A percentile compares a stretch with the other conserved stretches of the same genome.
These are phyloP conservation scores for Teunomyces barrocoloradensis DNA, from an alignment of 805 yeast species.

Conservation along the genomic window DNA sequence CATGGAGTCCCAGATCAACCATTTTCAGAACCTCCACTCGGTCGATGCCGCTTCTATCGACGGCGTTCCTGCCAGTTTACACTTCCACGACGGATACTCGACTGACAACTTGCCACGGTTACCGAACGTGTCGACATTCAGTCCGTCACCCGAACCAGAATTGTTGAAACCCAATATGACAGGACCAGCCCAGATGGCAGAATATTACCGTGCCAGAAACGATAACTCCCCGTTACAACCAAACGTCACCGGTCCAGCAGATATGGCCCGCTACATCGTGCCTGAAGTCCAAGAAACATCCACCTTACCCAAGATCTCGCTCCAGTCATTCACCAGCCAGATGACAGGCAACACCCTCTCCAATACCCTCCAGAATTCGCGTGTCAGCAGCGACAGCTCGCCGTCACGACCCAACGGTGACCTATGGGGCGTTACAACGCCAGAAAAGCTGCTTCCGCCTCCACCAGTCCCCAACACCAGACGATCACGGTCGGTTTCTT, in stretches of 20 bases:
- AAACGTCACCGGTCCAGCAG: slow-evolving; percentile 30
- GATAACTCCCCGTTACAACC: slow-evolving; percentile 21
- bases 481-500: slow-evolving; percentile 32
- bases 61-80: slow-evolving; percentile 63
- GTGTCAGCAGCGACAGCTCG: slow-evolving; percentile 13
- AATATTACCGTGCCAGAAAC: slow-evolving; percentile 10
- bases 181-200: slow-evolving; percentile 44
- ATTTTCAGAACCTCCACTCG: slow-evolving; percentile 64
- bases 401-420: slow-evolving; percentile 2
- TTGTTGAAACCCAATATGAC: slow-evolving; percentile 44
- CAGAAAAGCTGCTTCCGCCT: slow-evolving; percentile 21
- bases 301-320: slow-evolving; percentile 29
- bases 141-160: slow-evolving; percentile 21
- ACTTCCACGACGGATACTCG: slow-evolving; percentile 21
- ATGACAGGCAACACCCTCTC: slow-evolving; percentile 38
- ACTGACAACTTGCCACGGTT: not conserved
- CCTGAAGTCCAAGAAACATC: slow-evolving; percentile 14
- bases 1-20: slow-evolving; percentile 68
- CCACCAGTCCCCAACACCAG: slow-evolving; percentile 40
- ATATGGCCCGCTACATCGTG: slow-evolving; percentile 32
- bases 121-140: slow-evolving; percentile 10
- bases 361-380: slow-evolving; percentile 36
- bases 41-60: slow-evolving; percentile 75
- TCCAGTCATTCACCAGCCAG: slow-evolving; percentile 40
- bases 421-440: not conserved